Percentiles rank a stretch among this genome's conserved stretches.
Evolutionary conservation across 805 yeast species (phyloP).

Genomic region (Naumovozyma baii): DNA sequence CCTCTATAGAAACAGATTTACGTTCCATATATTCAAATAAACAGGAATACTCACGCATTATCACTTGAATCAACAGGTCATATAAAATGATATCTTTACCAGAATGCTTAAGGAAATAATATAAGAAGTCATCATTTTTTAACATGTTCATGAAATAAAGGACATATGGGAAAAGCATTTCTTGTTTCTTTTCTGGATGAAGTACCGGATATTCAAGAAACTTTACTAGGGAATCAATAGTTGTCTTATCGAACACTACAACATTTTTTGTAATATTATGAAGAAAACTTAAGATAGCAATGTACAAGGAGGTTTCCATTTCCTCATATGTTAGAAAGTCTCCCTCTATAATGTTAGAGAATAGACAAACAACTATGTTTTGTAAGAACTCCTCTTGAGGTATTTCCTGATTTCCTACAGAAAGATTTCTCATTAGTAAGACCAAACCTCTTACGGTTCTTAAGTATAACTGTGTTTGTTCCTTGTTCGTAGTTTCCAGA

Average conservation of each 20-base stretch:
- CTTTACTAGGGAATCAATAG: constrained; percentile 10
- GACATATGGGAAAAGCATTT: constrained; percentile 12
- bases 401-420: constrained; percentile 26
- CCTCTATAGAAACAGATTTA: neutral
- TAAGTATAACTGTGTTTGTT: constrained; percentile 11
- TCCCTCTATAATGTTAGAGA: constrained; percentile 2
- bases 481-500: constrained; percentile 1
- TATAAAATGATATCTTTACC: constrained; percentile 10
- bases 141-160: constrained; percentile 17
- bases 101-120: constrained; percentile 16
- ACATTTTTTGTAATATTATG: constrained; percentile 18
- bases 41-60: constrained; percentile 10
- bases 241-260: constrained; percentile 12
- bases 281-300: constrained; percentile 12
- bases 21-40: constrained; percentile 5
- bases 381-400: constrained; percentile 21
- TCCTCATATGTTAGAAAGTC: constrained; percentile 10
- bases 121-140: constrained; percentile 19
- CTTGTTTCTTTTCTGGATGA: constrained; percentile 6
- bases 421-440: constrained; percentile 41
- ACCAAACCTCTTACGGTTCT: constrained; percentile 40
- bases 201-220: constrained; percentile 18
- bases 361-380: constrained; percentile 8
- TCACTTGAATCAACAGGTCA: constrained; percentile 11
- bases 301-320: constrained; percentile 15